A percentile compares a stretch with the other conserved stretches of the same genome.
These are phyloP conservation scores for Sugiyamaella xylanicola DNA, from an alignment of 1,139 yeast species.

Conservation along the genomic window DNA sequence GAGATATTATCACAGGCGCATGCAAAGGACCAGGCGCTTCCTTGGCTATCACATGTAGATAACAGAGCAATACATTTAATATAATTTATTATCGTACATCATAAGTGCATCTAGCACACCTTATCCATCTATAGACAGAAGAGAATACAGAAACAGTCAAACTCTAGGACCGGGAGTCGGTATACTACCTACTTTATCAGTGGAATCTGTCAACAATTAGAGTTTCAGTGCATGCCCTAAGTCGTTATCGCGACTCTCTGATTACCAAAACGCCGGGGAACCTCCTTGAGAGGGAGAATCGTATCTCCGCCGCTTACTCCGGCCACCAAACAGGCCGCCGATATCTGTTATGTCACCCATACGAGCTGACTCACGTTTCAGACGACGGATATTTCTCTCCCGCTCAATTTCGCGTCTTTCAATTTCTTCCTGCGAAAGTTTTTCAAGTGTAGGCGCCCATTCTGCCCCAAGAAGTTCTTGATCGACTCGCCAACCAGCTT, in stretches of 20 bases:
- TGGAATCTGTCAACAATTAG: not conserved
- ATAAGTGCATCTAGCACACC: not conserved
- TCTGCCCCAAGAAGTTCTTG: slow-evolving; percentile 64
- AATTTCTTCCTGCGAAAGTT: slow-evolving; percentile 86
- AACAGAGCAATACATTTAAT: too few species aligned
- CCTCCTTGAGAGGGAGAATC: slow-evolving; percentile 32
- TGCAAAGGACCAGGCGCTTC: too few species aligned
- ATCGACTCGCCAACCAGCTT: slow-evolving; percentile 68
- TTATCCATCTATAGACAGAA: not conserved
- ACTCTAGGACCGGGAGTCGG: too few species aligned
- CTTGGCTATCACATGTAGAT: not conserved
- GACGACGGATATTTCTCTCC: slow-evolving; percentile 85
- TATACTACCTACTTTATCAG: not conserved
- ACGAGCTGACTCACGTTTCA: slow-evolving; percentile 80
- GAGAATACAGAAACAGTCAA: too few species aligned
- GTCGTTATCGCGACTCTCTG: not conserved
- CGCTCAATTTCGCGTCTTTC: slow-evolving; percentile 94
- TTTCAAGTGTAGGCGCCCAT: slow-evolving; percentile 90
- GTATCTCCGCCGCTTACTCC: slow-evolving; percentile 37
- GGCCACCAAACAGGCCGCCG: slow-evolving; percentile 41
- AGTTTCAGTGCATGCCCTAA: too few species aligned
- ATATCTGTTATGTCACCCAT: slow-evolving; percentile 41
- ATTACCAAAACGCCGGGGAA: slow-evolving; percentile 31
- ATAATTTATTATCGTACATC: slow-evolving; percentile 12
- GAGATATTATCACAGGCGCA: too few species aligned